Percentiles rank a stretch among this genome's conserved stretches.
phyloP scores from a whole-genome alignment of 768 basidiomycete species.

The Tricholoma flavovirens region DNA sequence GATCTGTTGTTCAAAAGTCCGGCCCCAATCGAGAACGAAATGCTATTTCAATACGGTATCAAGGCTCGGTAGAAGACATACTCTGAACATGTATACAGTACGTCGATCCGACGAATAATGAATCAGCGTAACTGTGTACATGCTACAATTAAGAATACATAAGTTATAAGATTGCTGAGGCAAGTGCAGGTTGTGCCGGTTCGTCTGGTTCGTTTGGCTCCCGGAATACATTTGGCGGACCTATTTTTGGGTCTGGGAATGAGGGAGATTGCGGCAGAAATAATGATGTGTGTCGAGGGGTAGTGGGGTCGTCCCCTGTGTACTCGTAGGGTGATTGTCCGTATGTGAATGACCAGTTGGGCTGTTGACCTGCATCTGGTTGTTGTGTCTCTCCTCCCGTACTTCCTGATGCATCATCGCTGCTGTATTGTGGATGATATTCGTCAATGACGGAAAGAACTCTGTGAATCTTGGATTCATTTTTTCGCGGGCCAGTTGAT shows the following conservation, averaged over 20 bases:
- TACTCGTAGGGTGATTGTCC: constrained; percentile 31
- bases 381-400: constrained; percentile 18
- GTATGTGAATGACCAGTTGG: constrained; percentile 37
- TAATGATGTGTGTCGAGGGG: constrained; percentile 38
- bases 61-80: constrained; percentile 23
- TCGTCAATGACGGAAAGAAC: constrained; percentile 75
- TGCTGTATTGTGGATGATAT: constrained; percentile 32
- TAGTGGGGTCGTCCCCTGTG: constrained; percentile 33
- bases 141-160: constrained; percentile 11
- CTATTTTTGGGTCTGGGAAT: constrained; percentile 17
- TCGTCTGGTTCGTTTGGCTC: constrained; percentile 23
- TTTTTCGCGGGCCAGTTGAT: constrained; percentile 38
- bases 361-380: constrained; percentile 25
- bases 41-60: constrained; percentile 63
- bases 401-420: constrained; percentile 14
- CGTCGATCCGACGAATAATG: background rate
- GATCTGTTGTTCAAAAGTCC: constrained; percentile 92
- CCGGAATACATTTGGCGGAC: constrained; percentile 7
- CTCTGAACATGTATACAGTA: constrained; percentile 10
- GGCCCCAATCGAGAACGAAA: constrained; percentile 44
- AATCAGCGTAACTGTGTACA: background rate
- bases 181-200: constrained; percentile 12
- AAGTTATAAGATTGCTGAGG: constrained; percentile 8
- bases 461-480: constrained; percentile 63
- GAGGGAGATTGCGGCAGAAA: constrained; percentile 17